Base-by-base conservation (phyloP, 371 early-diverging fungal species). In the Funneliformis caledonium region DNA sequence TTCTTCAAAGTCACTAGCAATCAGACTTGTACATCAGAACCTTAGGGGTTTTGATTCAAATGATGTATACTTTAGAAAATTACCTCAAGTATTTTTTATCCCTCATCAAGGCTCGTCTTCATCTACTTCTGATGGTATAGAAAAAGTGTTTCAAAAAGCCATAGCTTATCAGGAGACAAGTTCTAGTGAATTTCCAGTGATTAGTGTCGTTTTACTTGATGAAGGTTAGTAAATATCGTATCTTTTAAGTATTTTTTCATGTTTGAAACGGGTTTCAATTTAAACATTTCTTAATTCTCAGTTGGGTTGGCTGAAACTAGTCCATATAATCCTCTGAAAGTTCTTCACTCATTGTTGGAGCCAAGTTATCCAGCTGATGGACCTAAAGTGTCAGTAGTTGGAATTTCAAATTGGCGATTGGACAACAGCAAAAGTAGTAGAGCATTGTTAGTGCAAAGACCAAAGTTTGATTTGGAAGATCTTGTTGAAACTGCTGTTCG, bases 91-190 rank as follows among this genome's bases (percentile, higher is more conserved):
- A 42, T 77, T 52, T 43, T 52, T 81, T 10, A 81, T 81, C 43
- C 81, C 81, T 11, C 81, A 81, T 76, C 81, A 81, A 81, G 81
- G 81, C 31, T 76, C 76, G 2, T 81, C 81, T 9, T 81, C 81
- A 14, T 81, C 81, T 42, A 81, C 81, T n/a, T 81, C 81, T 64
- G 81, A 81, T 47, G 81, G 81, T 50, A 81, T 81, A 10, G 31
- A 70, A n/a, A 81, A 81, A 61, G 81, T 81, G 10, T 81, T 81
- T 43, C 59, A 81, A 48, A 81, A 81, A 22, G 81, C 81, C 14
- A 47, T 77, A 31, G 68, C 70, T 56, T 69, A 50, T 67, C 81
- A 81, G n/a, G 59, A 81, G 9, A 77, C 77, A 19, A 81, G 73
- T 52, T 77, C 81, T n/a, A 69, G 77, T 14, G 61, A 76, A 7